phyloP scores from a whole-genome alignment of 768 basidiomycete species.

The Xerocomellus intermedius region DNA sequence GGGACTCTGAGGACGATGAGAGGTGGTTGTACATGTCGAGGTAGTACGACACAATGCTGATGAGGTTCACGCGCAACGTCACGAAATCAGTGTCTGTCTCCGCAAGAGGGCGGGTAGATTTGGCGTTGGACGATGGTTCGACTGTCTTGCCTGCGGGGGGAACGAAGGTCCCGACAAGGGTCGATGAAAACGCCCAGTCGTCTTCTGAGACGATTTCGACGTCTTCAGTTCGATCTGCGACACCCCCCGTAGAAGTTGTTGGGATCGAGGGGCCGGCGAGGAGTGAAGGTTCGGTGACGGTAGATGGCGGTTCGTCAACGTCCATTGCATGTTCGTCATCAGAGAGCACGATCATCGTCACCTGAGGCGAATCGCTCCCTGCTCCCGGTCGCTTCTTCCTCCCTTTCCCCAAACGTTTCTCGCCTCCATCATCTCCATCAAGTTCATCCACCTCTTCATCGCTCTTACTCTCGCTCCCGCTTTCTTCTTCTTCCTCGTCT shows the following conservation, averaged over 20 bases:
- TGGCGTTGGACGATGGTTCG: neutral
- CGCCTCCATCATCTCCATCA: neutral
- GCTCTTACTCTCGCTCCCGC: no score
- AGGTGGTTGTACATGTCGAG: constrained; percentile 16
- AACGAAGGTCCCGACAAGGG: constrained; percentile 24
- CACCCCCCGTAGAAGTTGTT: neutral
- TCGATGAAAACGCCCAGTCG: constrained; percentile 24
- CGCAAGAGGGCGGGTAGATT: neutral
- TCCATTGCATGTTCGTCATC: constrained; percentile 30
- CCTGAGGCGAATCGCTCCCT: constrained; percentile 17
- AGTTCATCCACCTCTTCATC: constrained; percentile 24
- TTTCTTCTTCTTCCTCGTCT: constrained; percentile 16
- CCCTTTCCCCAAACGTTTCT: neutral
- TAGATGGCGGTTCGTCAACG: constrained; percentile 22
- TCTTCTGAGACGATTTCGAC: constrained; percentile 11
- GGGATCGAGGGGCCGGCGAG: neutral
- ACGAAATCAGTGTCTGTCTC: constrained; percentile 10
- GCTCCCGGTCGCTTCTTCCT: constrained; percentile 10
- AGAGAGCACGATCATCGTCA: constrained; percentile 19
- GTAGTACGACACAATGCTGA: constrained; percentile 21
- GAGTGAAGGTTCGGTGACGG: constrained; percentile 14
- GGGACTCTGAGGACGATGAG: neutral
- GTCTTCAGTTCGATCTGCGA: neutral
- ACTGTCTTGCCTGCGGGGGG: constrained; percentile 13
- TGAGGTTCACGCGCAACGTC: constrained; percentile 20